Evolutionary conservation across 495 filamentous ascomycete genomes (phyloP).

Genomic region (Eremomyces bilateralis): DNA sequence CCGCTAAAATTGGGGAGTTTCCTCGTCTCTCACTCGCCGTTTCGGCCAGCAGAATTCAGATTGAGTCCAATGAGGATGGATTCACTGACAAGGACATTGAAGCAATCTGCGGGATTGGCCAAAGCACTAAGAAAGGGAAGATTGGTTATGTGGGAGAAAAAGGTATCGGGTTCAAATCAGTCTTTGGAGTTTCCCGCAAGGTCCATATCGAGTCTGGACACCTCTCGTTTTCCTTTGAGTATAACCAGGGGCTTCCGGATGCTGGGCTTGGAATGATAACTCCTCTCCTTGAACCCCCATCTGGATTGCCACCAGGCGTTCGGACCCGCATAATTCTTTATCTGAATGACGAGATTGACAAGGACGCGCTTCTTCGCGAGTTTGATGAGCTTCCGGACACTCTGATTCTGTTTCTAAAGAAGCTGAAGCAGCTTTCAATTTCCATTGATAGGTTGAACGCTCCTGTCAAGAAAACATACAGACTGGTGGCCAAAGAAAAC

Average conservation of each 20-base stretch:
- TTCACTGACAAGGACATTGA: constrained; percentile 18
- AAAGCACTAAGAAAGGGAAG: constrained; percentile 20
- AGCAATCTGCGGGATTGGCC: constrained; percentile 19
- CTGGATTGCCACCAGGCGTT: neutral
- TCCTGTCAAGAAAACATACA: no score
- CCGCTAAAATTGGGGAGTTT: neutral
- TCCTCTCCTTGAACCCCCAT: constrained; percentile 4
- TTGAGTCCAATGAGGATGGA: constrained; percentile 25
- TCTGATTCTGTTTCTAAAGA: constrained; percentile 2
- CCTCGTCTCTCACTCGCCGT: constrained; percentile 14
- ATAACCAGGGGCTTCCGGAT: constrained; percentile 3
- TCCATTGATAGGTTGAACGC: no score
- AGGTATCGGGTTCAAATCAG: constrained; percentile 31
- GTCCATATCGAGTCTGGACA: constrained; percentile 26
- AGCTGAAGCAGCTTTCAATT: constrained; percentile 1
- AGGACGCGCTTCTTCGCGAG: neutral
- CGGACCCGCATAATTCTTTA: constrained; percentile 2
- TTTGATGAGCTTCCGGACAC: constrained; percentile 3
- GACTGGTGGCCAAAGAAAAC: no score
- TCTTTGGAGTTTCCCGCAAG: constrained; percentile 26
- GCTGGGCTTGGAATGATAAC: constrained; percentile 15
- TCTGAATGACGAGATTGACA: neutral
- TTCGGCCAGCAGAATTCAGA: constrained; percentile 10
- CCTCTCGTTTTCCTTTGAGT: constrained; percentile 26
- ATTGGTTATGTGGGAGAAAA: constrained; percentile 28